Percentiles rank a stretch among this genome's conserved stretches.
Conservation (phyloP, 495 filamentous ascomycete genomes). For the Aspergillus wentii region DNA sequence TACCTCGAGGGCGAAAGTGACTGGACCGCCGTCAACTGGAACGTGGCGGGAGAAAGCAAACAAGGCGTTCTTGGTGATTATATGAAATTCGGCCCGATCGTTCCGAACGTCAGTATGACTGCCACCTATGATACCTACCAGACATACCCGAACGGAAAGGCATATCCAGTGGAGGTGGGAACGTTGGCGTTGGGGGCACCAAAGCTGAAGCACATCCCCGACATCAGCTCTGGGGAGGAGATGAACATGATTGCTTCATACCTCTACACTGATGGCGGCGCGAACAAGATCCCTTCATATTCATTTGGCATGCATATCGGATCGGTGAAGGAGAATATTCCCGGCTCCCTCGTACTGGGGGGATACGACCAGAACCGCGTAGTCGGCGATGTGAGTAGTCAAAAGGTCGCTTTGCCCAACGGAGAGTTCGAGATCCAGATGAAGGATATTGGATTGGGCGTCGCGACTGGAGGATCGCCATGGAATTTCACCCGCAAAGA, state of each 20-base stretch:
- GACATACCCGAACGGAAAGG: conserved; percentile 13
- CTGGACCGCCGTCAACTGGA: conserved; percentile 3
- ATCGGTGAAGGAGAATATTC: too few relatives aligned
- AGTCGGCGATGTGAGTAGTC: too few relatives aligned
- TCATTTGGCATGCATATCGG: too few relatives aligned
- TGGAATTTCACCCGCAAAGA: too few relatives aligned
- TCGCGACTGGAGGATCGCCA: too few relatives aligned
- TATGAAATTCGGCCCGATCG: background rate
- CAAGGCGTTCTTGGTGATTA: conserved; percentile 5
- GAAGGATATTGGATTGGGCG: too few relatives aligned
- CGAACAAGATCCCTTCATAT: too few relatives aligned
- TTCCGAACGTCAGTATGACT: conserved; percentile 9
- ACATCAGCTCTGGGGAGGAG: background rate
- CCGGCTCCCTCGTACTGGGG: too few relatives aligned
- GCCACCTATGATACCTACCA: conserved; percentile 11
- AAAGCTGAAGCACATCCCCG: background rate
- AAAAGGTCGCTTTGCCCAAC: too few relatives aligned
- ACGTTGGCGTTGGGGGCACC: conserved; percentile 8
- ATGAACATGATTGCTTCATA: conserved; percentile 10
- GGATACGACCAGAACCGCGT: too few relatives aligned
- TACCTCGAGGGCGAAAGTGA: background rate
- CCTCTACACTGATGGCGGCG: conserved; percentile 2
- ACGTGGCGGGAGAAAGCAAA: conserved; percentile 3
- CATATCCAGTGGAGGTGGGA: conserved; percentile 7
- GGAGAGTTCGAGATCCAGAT: too few relatives aligned